A percentile compares a stretch with the other conserved stretches of the same genome.
These are phyloP conservation scores for Hyphodiscus hymeniophilus DNA, from an alignment of 495 filamentous ascomycete genomes.

Conservation along the genomic window DNA sequence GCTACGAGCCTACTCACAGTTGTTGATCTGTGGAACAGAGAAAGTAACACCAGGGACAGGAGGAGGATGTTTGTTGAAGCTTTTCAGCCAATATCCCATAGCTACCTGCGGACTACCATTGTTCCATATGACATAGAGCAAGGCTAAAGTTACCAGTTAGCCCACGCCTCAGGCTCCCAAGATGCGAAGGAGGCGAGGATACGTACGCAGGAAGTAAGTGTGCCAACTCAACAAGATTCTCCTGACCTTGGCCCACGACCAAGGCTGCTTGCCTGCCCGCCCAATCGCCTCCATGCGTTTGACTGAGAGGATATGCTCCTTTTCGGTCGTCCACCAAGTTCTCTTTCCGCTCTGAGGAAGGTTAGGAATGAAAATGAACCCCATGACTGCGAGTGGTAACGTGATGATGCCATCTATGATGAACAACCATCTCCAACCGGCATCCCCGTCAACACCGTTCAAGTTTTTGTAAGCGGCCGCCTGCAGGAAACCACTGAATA, in stretches of 20 bases:
- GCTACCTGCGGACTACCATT: no score
- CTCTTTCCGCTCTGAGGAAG: slow-evolving; percentile 40
- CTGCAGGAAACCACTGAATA: slow-evolving; percentile 43
- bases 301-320: no score
- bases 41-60: no score
- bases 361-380: slow-evolving; percentile 37
- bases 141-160: no score
- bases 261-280: slow-evolving; percentile 3
- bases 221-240: slow-evolving; percentile 12
- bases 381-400: slow-evolving; percentile 37
- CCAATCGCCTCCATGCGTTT: slow-evolving; percentile 4
- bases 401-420: slow-evolving; percentile 33
- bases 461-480: slow-evolving; percentile 38
- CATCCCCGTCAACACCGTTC: slow-evolving; percentile 38
- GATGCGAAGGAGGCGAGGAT: no score
- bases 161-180: no score
- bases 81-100: no score
- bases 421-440: slow-evolving; percentile 40
- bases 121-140: no score
- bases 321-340: no score
- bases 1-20: no score
- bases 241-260: slow-evolving; percentile 8
- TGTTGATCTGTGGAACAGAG: no score
- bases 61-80: no score
- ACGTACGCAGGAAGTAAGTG: slow-evolving; percentile 3